phyloP scores from a whole-genome alignment of 148 eudicot species.

The Nyssa sinensis region DNA sequence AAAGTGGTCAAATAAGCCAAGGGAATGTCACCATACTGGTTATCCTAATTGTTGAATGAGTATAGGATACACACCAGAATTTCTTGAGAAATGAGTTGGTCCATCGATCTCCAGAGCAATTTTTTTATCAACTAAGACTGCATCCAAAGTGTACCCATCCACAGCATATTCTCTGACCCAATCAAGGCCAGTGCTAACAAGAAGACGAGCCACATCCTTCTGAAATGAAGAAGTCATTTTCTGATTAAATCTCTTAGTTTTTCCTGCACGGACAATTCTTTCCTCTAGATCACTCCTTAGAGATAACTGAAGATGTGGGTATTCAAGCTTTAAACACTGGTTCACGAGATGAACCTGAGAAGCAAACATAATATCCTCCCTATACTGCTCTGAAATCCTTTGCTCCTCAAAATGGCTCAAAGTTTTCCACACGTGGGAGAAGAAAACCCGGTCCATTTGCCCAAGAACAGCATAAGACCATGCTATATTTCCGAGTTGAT shows the following conservation, averaged over 20 bases:
- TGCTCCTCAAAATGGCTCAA: constrained; percentile 62
- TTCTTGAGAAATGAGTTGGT: constrained; percentile 94
- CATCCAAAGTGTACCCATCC: constrained; percentile 82
- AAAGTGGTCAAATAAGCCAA: background rate
- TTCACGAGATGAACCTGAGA: constrained; percentile 82
- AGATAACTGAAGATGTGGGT: constrained; percentile 52
- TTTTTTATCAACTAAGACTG: constrained; percentile 67
- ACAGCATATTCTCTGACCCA: constrained; percentile 76
- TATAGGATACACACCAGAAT: constrained; percentile 48
- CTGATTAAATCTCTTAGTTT: constrained; percentile 83
- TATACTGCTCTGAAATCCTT: constrained; percentile 67
- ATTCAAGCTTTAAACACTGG: constrained; percentile 82
- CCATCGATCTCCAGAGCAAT: constrained; percentile 94
- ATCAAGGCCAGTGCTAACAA: constrained; percentile 76
- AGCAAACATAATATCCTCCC: constrained; percentile 91
- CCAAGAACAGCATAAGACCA: constrained; percentile 94
- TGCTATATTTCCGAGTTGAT: constrained; percentile 89
- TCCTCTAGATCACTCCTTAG: constrained; percentile 61
- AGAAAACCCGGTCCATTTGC: constrained; percentile 57
- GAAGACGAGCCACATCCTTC: constrained; percentile 87
- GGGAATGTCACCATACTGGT: background rate
- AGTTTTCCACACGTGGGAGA: constrained; percentile 65
- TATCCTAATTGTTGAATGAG: background rate
- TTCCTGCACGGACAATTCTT: constrained; percentile 68
- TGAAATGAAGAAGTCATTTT: constrained; percentile 84